phyloP scores from a whole-genome alignment of 805 yeast species.

The Kodamaea restingae region DNA sequence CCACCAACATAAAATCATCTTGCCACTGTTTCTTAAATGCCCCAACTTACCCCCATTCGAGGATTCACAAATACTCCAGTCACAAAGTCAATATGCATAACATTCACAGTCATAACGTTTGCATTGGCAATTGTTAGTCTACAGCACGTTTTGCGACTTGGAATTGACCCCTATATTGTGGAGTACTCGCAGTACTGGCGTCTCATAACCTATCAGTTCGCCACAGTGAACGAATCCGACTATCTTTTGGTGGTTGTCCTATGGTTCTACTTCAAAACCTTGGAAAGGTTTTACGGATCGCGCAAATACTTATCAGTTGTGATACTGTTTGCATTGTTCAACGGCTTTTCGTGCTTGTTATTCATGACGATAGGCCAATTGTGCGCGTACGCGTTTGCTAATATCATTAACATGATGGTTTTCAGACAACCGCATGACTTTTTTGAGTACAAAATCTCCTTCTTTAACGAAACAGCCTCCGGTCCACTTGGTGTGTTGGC shows the following conservation, averaged over 20 bases:
- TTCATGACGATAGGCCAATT: constrained; percentile 43
- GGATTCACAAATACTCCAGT: constrained; percentile 45
- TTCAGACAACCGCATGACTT: background rate
- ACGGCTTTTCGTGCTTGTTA: constrained; percentile 35
- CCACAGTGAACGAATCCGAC: constrained; percentile 60
- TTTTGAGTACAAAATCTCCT: constrained; percentile 19
- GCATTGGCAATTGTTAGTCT: constrained; percentile 39
- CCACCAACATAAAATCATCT: too few relatives aligned
- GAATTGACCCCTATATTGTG: constrained; percentile 51
- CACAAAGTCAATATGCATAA: constrained; percentile 32
- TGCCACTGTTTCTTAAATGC: too few relatives aligned
- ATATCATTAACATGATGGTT: constrained; percentile 7
- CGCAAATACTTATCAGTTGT: constrained; percentile 48
- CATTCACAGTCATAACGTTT: constrained; percentile 36
- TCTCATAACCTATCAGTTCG: constrained; percentile 43
- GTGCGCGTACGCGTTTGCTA: constrained; percentile 11
- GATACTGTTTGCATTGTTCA: constrained; percentile 44
- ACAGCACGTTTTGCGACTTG: constrained; percentile 41
- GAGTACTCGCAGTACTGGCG: constrained; percentile 60
- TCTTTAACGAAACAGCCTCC: constrained; percentile 32
- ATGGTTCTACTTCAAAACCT: constrained; percentile 48
- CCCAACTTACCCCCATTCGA: constrained; percentile 39
- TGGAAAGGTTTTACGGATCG: constrained; percentile 59
- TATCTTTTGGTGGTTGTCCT: constrained; percentile 43
- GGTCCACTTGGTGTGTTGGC: constrained; percentile 41